Evolutionary conservation across 495 filamentous ascomycete species (phyloP), one percentile per base, ranked within the genome.

Genomic region (Talaromyces borbonicus): DNA sequence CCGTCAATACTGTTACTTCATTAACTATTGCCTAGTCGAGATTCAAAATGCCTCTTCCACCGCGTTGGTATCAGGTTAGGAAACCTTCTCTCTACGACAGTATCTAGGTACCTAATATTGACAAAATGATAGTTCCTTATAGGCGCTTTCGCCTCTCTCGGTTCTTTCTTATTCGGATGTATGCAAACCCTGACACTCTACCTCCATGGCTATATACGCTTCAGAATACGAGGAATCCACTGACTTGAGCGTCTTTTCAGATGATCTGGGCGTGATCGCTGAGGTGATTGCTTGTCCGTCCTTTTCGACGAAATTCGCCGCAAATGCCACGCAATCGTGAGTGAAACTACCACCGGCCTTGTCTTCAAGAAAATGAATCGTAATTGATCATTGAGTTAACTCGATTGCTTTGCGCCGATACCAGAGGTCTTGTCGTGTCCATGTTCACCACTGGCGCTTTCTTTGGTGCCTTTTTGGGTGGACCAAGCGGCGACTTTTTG

Each of bases 361-460:
- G n/a, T n/a, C n/a, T n/a, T n/a, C n/a, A n/a, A n/a, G n/a, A 15
- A 22, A 8, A 4, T 8, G 5, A 22, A 23, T 22, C 15, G 8
- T 38, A n/a, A n/a, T n/a, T n/a, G n/a, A n/a, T n/a, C n/a, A n/a
- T n/a, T n/a, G n/a, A n/a, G n/a, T n/a, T n/a, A n/a, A n/a, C n/a
- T n/a, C n/a, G n/a, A n/a, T n/a, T n/a, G n/a, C n/a, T n/a, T n/a
- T n/a, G n/a, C n/a, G n/a, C n/a, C n/a, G n/a, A n/a, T n/a, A n/a
- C n/a, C n/a, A 81, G 77, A 37, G 80, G 81, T 42, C 66, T 80
- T 26, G 80, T 85, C 0, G 80, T 85, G 12, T 80, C 80, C 0
- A 62, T 85, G 36, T 85, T 85, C 60, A 85, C 80, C 0, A 53
- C 54, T 14, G 67, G 68, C 31, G 68, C 68, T 25, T 71, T 70